A percentile compares a stretch with the other conserved stretches of the same genome.
Conservation (phyloP, 139 green algal genomes). For the Astrephomene gubernaculifera region DNA sequence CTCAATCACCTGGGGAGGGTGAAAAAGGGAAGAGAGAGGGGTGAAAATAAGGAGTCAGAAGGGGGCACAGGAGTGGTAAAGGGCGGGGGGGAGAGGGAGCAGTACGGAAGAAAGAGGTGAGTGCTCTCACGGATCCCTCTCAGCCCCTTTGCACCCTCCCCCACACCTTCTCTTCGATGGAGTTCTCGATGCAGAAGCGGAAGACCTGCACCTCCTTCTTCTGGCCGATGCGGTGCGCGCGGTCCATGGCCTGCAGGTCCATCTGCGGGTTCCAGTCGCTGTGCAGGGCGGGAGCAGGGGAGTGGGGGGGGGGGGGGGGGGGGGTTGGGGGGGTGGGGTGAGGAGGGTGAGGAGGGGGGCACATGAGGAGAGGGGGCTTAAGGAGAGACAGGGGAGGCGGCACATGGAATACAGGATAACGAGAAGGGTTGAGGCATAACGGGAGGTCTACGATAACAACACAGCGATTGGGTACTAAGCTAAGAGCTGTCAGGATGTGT, state of each 20-base stretch:
- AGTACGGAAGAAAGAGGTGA: neutral
- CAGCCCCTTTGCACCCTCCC: no score
- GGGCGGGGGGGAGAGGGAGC: neutral
- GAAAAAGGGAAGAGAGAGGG: neutral
- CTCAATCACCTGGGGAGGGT: constrained; percentile 93
- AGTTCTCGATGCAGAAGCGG: constrained; percentile 97
- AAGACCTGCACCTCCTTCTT: constrained; percentile 99
- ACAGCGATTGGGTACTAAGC: no score
- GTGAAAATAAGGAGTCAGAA: neutral
- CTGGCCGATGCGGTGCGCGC: constrained; percentile 98
- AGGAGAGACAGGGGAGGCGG: no score
- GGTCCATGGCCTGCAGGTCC: constrained; percentile 98
- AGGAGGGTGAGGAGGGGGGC: neutral
- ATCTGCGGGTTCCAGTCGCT: constrained; percentile 93
- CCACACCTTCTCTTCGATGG: constrained; percentile 97
- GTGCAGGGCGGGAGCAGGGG: no score
- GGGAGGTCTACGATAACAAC: no score
- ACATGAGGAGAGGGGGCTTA: no score
- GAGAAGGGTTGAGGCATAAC: no score
- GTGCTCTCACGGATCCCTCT: no score
- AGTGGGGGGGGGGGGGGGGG: constrained; percentile 84
- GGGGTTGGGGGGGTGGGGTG: neutral
- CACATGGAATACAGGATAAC: no score
- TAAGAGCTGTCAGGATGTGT: no score
- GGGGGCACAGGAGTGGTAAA: no score